Base-by-base conservation (phyloP, 2,329 filamentous ascomycete species). In the Fusarium nematophilum region DNA sequence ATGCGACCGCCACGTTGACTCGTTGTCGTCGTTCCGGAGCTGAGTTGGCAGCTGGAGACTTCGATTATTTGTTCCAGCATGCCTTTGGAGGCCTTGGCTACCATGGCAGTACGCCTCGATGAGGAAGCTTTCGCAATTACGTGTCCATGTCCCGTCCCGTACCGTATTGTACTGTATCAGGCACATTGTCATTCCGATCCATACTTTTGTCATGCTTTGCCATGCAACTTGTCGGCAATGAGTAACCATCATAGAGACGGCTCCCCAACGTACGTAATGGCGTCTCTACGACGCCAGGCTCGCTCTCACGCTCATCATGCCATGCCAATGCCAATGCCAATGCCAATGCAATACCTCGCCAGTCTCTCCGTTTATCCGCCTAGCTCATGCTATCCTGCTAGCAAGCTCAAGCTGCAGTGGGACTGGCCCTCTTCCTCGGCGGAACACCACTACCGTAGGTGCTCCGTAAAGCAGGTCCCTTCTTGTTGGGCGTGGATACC, bases 251-350 rank as follows among this genome's bases (percentile, higher is more conserved):
- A 39, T 62, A 34, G 57, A 56, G 55, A 61, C 42, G 27, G 38
- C 47, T 34, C 40, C 49, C 43, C 48, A 36, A 53, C 40, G 60
- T 68, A 68, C 65, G 65, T 68, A 68, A 68, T 68, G 52, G 52
- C 34, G 59, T 57, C 44, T 54, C 53, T 56, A 40, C 44, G 50
- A 62, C 42, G 48, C 60, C 47, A 47, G 56, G 48, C 54, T 34
- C 53, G 50, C 38, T 31, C 50, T 53, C 54, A 52, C 43, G 17
- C 47, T 31, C 58, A 64, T 68, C 63, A 58, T 68, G 61, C 65
- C 49, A 67, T 66, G 34, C 58, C 49, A 62, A 53, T 53, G 43
- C 40, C 46, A 38, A 50, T 59, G 40, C 31, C 49, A 48, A 59
- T 52, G 45, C 55, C 46, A n/a, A 38, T 43, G 42, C 39, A 48